phyloP scores from a whole-genome alignment of 306 rosid species.

The Vicia sativa region DNA sequence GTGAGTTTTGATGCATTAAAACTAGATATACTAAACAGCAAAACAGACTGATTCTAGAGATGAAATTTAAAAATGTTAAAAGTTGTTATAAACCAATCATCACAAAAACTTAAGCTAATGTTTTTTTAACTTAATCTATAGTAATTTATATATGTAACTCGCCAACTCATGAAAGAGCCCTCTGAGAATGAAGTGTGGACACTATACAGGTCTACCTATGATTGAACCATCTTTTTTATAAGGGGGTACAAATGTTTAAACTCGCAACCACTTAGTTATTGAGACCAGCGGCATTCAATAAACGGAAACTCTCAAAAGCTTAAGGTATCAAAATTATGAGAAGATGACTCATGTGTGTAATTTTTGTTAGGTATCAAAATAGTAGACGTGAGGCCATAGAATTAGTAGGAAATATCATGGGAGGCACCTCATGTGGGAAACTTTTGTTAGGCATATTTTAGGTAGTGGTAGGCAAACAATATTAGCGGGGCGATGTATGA shows the following conservation, averaged over 20 bases:
- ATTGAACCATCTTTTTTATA: not conserved
- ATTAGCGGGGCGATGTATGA: not conserved
- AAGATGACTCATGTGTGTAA: not conserved
- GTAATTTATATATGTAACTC: not conserved
- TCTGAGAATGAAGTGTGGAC: not conserved
- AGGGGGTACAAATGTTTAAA: not conserved
- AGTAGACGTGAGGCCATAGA: not conserved
- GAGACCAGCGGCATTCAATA: not conserved
- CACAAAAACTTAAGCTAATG: not conserved
- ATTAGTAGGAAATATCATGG: not conserved
- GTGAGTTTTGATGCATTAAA: constrained; percentile 37
- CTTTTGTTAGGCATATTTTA: not conserved
- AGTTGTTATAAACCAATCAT: not conserved
- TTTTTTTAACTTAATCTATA: not conserved
- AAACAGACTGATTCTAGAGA: constrained; percentile 5
- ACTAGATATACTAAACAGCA: constrained; percentile 25
- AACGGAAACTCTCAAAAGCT: not conserved
- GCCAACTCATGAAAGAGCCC: not conserved
- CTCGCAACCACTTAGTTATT: not conserved
- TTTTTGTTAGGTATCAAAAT: not conserved
- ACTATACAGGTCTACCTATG: not conserved
- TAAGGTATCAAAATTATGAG: not conserved
- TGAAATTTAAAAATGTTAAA: not conserved
- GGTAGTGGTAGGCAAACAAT: not conserved
- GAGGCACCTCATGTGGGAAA: not conserved